A percentile compares a stretch with the other conserved stretches of the same genome.
Evolutionary conservation across 176 grass and related monocot species (phyloP).

Genomic region (Dendrocalamus sinicus): DNA sequence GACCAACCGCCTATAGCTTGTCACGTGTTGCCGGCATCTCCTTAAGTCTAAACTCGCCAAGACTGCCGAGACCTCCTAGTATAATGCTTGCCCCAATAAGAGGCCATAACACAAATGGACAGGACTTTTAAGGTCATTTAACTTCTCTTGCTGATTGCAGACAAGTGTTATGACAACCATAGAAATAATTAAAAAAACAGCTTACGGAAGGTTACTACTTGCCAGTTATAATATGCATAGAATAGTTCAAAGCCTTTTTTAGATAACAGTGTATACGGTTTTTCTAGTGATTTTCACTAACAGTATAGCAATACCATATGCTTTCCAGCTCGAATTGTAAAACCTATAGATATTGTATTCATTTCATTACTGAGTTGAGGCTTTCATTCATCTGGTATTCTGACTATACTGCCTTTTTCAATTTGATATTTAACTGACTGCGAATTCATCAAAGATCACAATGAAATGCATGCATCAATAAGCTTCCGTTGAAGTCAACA

Average conservation of each 20-base stretch:
- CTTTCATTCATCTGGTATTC: not conserved
- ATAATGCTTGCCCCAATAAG: too few species aligned
- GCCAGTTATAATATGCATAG: not conserved
- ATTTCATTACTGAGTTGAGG: not conserved
- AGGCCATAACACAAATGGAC: not conserved
- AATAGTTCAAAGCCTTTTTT: not conserved
- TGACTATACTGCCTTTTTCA: not conserved
- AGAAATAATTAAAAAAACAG: not conserved
- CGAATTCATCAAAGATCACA: not conserved
- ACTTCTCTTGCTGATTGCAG: not conserved
- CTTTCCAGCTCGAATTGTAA: not conserved
- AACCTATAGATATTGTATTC: not conserved
- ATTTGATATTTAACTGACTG: not conserved
- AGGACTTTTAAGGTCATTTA: not conserved
- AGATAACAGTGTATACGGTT: not conserved
- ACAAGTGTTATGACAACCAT: not conserved
- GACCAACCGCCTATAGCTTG: too few species aligned
- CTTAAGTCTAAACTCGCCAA: not conserved
- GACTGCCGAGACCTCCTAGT: too few species aligned
- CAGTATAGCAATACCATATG: not conserved
- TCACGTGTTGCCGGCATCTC: too few species aligned
- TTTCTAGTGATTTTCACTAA: not conserved
- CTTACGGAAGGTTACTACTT: not conserved
- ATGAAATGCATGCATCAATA: not conserved
- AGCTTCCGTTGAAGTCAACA: not conserved